Percentiles rank a stretch among this genome's conserved stretches.
Conservation (phyloP, 192 early-diverging fungal species). For the Lobulomyces angularis region DNA sequence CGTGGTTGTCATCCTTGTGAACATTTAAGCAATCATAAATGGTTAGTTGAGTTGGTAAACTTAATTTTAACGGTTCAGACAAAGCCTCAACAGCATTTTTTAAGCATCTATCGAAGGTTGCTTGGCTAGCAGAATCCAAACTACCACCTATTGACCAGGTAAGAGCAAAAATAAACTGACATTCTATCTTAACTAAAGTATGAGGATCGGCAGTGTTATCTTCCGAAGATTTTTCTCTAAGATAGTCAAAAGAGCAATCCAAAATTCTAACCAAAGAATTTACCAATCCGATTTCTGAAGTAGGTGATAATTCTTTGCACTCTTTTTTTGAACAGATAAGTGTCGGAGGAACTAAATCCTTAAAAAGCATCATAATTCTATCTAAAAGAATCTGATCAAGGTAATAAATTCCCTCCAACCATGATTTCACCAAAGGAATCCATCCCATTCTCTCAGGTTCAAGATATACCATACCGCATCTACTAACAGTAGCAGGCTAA, state of each 20-base stretch:
- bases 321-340: conserved; percentile 25
- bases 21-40: conserved; percentile 48
- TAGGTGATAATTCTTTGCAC: conserved; percentile 47
- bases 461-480: conserved; percentile 53
- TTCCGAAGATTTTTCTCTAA: conserved; percentile 17
- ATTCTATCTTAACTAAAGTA: conserved; percentile 16
- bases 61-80: conserved; percentile 7
- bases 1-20: conserved; percentile 14
- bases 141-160: conserved; percentile 46
- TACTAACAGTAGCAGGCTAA: conserved; percentile 48
- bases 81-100: conserved; percentile 6
- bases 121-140: conserved; percentile 31
- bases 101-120: conserved; percentile 34
- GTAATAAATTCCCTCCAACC: conserved; percentile 31
- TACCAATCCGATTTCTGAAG: conserved; percentile 46
- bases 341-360: conserved; percentile 23
- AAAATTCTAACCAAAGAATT: conserved; percentile 37
- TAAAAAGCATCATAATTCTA: conserved; percentile 28
- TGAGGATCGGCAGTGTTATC: conserved; percentile 6
- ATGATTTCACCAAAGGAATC: conserved; percentile 36
- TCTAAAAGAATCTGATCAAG: conserved; percentile 12
- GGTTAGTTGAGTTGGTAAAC: conserved; percentile 24
- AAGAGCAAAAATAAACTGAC: conserved; percentile 35
- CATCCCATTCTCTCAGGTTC: conserved; percentile 48
- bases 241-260: conserved; percentile 31